Evolutionary conservation across 441 rosid genomes (phyloP).

Genomic region (Erodium moschatum): DNA sequence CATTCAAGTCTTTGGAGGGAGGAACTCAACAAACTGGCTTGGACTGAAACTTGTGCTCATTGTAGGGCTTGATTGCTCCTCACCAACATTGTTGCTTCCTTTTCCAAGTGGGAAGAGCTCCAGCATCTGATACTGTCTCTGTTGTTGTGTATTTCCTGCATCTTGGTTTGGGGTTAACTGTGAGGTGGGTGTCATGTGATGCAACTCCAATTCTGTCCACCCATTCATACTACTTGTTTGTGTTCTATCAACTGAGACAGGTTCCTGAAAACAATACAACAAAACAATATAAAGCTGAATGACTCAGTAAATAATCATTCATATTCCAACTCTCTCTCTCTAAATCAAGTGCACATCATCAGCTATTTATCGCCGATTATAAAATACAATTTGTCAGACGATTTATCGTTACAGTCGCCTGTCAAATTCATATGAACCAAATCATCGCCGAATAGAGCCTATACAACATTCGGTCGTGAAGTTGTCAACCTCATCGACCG

Average conservation of each 20-base stretch:
- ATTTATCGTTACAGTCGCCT: no score
- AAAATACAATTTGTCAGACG: no score
- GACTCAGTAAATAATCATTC: background rate
- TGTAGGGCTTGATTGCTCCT: conserved; percentile 24
- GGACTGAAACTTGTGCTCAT: conserved; percentile 30
- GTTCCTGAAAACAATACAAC: conserved; percentile 22
- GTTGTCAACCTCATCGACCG: no score
- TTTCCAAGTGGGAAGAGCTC: conserved; percentile 47
- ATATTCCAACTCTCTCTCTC: background rate
- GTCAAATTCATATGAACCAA: background rate
- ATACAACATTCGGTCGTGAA: no score
- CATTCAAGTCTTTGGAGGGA: conserved; percentile 46
- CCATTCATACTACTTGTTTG: conserved; percentile 21
- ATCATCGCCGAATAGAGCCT: no score
- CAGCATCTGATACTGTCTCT: conserved; percentile 37
- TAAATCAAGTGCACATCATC: background rate
- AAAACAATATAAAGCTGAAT: conserved; percentile 7
- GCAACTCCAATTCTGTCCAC: conserved; percentile 24
- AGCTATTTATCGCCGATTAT: no score
- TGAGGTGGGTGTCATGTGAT: conserved; percentile 11
- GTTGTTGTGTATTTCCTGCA: background rate
- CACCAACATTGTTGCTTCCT: conserved; percentile 15
- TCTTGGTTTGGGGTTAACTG: conserved; percentile 7
- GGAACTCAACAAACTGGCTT: conserved; percentile 48
- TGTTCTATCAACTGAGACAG: conserved; percentile 20